A percentile compares a stretch with the other conserved stretches of the same genome.
Evolutionary conservation across 2,329 filamentous ascomycete genomes (phyloP).

Genomic region (Colletotrichum tabaci): DNA sequence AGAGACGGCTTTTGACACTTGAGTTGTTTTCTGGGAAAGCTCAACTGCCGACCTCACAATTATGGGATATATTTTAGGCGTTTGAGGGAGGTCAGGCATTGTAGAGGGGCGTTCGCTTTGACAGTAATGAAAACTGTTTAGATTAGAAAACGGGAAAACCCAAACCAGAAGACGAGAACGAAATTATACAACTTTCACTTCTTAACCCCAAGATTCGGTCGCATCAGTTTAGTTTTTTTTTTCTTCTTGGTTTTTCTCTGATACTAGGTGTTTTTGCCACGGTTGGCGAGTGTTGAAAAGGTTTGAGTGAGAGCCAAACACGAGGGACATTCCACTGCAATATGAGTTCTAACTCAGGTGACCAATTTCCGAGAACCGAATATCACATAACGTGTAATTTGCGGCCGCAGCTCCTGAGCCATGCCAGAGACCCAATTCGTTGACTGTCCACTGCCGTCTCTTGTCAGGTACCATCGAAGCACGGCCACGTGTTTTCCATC

Average conservation of each 20-base stretch:
- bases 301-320: no score
- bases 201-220: not conserved
- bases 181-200: slow-evolving; percentile 19
- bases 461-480: not conserved
- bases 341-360: no score
- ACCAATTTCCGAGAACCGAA: no score
- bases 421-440: not conserved
- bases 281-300: no score
- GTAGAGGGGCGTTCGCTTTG: slow-evolving; percentile 29
- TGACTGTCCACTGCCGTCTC: not conserved
- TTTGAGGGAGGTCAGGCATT: slow-evolving; percentile 36
- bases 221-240: not conserved
- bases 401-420: not conserved
- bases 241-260: no score
- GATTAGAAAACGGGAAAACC: slow-evolving; percentile 15
- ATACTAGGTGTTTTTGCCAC: no score
- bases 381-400: not conserved
- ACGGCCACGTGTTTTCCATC: slow-evolving; percentile 26
- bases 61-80: slow-evolving; percentile 37
- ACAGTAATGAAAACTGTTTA: slow-evolving; percentile 32
- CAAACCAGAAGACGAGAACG: slow-evolving; percentile 2
- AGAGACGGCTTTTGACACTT: not conserved
- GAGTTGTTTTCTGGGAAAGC: not conserved
- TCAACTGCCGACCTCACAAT: slow-evolving; percentile 27
- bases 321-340: no score